Conservation (phyloP, 768 basidiomycete genomes). For the Saitozyma sp. region DNA sequence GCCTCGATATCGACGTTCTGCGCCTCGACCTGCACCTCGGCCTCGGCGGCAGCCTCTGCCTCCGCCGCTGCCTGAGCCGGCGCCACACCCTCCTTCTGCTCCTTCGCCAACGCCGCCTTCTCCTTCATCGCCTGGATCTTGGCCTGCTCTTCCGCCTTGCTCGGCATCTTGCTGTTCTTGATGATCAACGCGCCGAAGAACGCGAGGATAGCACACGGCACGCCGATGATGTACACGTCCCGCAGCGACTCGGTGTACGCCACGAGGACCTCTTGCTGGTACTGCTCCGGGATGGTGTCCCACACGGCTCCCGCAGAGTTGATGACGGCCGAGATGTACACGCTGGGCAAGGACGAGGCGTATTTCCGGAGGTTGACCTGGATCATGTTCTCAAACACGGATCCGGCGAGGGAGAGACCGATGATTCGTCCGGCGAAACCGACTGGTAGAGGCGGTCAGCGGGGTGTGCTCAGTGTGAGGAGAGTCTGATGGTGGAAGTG, state of each 20-base stretch:
- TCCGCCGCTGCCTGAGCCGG: background rate
- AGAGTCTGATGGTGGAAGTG: background rate
- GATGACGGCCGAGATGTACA: constrained; percentile 30
- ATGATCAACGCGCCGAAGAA: constrained; percentile 43
- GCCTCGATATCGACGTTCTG: constrained; percentile 9
- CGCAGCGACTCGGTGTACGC: constrained; percentile 35
- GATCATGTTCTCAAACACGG: constrained; percentile 51
- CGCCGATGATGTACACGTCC: constrained; percentile 52
- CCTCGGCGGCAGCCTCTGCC: constrained; percentile 11
- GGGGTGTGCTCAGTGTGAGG: background rate
- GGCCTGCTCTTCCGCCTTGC: constrained; percentile 46
- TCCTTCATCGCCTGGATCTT: constrained; percentile 23
- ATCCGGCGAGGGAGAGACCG: constrained; percentile 51
- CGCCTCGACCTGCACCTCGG: constrained; percentile 14
- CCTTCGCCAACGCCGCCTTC: constrained; percentile 13
- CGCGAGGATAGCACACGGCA: constrained; percentile 46
- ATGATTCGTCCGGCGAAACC: constrained; percentile 50
- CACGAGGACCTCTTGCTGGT: constrained; percentile 12
- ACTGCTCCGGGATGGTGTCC: constrained; percentile 34
- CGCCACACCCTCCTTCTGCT: background rate
- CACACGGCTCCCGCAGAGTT: constrained; percentile 46
- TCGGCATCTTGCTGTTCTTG: constrained; percentile 48
- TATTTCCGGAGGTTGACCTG: constrained; percentile 39
- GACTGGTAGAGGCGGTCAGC: constrained; percentile 14
- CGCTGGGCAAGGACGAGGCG: constrained; percentile 34